Conservation (phyloP, 331 rosid species). For the Arachis monticola region DNA sequence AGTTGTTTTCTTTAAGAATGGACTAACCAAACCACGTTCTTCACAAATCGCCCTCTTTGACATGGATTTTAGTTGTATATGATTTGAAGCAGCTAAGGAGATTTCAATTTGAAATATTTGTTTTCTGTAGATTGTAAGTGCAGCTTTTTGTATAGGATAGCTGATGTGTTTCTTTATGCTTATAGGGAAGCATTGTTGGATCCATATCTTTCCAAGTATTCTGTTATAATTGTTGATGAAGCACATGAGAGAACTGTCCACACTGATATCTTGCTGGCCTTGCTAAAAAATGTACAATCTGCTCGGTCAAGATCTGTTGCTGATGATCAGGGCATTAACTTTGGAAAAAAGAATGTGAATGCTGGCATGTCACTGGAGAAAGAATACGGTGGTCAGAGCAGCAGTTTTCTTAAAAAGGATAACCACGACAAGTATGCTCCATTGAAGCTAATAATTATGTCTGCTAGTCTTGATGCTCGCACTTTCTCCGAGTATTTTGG, state of each 20-base stretch:
- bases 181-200: conserved; percentile 92
- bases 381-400: conserved; percentile 49
- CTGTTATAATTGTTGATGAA: conserved; percentile 90
- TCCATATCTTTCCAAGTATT: conserved; percentile 84
- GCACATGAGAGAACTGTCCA: conserved; percentile 98
- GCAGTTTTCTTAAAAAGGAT: conserved; percentile 52
- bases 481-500: conserved; percentile 82
- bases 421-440: conserved; percentile 61
- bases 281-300: conserved; percentile 78
- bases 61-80: conserved; percentile 9
- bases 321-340: conserved; percentile 39
- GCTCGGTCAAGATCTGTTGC: conserved; percentile 64
- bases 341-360: conserved; percentile 47
- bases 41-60: background rate
- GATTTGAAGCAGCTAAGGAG: conserved; percentile 22
- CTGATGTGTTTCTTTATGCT: conserved; percentile 36
- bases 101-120: conserved; percentile 5
- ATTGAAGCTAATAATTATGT: conserved; percentile 86
- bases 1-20: conserved; percentile 3
- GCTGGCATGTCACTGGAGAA: conserved; percentile 44
- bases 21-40: background rate
- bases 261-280: conserved; percentile 89
- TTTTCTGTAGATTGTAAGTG: conserved; percentile 25
- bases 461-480: conserved; percentile 96
- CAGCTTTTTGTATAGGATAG: conserved; percentile 15